Evolutionary conservation across 2,329 filamentous ascomycete species (phyloP).

Genomic region (Aspergillus costaricaensis): DNA sequence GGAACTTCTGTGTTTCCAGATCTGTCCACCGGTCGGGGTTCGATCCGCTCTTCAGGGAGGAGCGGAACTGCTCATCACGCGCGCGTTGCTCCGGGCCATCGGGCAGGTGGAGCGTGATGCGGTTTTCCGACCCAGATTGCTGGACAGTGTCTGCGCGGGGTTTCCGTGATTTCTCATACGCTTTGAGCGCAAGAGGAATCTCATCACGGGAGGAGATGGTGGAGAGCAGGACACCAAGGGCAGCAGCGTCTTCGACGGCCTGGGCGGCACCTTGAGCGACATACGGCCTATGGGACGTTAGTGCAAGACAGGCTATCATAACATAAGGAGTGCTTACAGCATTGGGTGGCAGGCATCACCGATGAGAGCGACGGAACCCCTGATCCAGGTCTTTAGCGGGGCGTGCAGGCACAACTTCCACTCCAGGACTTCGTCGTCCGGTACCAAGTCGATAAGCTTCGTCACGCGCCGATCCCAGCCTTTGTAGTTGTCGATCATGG

Average conservation of each 20-base stretch:
- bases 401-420: conserved; percentile 41
- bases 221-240: conserved; percentile 38
- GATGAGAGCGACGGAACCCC: conserved; percentile 40
- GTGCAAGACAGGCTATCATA: not conserved
- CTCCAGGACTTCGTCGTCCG: conserved; percentile 51
- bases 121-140: conserved; percentile 39
- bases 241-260: conserved; percentile 47
- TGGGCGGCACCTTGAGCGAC: conserved; percentile 51
- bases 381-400: conserved; percentile 39
- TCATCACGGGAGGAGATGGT: conserved; percentile 33
- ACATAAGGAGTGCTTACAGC: conserved; percentile 31
- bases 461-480: conserved; percentile 64
- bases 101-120: conserved; percentile 39
- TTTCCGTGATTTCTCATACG: conserved; percentile 43
- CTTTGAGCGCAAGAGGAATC: conserved; percentile 36
- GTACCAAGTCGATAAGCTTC: conserved; percentile 61
- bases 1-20: conserved; percentile 60
- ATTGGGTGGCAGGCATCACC: conserved; percentile 51
- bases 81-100: conserved; percentile 44
- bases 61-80: conserved; percentile 43
- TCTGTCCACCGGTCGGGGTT: conserved; percentile 67
- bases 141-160: conserved; percentile 43
- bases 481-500: conserved; percentile 62
- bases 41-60: conserved; percentile 26
- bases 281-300: conserved; percentile 28